Evolutionary conservation across 306 rosid genomes (phyloP).

Genomic region (Dryas drummondii): DNA sequence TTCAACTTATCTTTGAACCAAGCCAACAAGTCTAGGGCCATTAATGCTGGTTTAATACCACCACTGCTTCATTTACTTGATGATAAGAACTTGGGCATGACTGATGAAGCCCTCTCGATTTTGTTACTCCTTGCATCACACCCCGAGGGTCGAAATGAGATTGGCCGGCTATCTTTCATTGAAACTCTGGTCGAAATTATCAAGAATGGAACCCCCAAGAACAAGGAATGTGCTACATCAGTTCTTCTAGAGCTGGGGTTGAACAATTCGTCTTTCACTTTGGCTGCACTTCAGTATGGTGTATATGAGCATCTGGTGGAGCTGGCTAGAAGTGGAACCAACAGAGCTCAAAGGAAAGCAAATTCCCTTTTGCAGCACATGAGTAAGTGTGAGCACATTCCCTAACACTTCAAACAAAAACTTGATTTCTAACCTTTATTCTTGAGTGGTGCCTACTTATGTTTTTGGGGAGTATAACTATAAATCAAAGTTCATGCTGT

Average conservation of each 20-base stretch:
- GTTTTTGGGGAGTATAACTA: too few species aligned
- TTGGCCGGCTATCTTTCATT: constrained; percentile 62
- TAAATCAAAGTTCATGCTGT: neutral
- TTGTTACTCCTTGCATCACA: constrained; percentile 60
- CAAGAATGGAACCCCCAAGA: constrained; percentile 62
- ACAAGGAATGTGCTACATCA: constrained; percentile 80
- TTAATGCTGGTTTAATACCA: constrained; percentile 59
- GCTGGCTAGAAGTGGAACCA: constrained; percentile 64
- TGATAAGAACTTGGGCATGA: constrained; percentile 60
- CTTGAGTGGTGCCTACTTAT: constrained; percentile 5
- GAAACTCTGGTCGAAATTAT: constrained; percentile 67
- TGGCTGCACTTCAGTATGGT: constrained; percentile 82
- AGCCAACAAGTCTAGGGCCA: constrained; percentile 66
- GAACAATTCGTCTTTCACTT: constrained; percentile 49
- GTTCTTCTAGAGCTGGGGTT: constrained; percentile 76
- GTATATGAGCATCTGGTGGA: constrained; percentile 66
- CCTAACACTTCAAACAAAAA: constrained; percentile 13
- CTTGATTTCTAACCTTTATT: constrained; percentile 2
- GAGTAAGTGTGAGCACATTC: constrained; percentile 70
- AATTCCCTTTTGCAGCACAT: constrained; percentile 65
- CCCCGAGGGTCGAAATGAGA: constrained; percentile 59
- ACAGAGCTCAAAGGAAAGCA: constrained; percentile 82
- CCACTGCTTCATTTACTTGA: constrained; percentile 56
- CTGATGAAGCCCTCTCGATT: constrained; percentile 85
- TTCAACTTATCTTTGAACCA: constrained; percentile 65